phyloP scores from a whole-genome alignment of 257 asterid species.

The Solanum clarkiae region DNA sequence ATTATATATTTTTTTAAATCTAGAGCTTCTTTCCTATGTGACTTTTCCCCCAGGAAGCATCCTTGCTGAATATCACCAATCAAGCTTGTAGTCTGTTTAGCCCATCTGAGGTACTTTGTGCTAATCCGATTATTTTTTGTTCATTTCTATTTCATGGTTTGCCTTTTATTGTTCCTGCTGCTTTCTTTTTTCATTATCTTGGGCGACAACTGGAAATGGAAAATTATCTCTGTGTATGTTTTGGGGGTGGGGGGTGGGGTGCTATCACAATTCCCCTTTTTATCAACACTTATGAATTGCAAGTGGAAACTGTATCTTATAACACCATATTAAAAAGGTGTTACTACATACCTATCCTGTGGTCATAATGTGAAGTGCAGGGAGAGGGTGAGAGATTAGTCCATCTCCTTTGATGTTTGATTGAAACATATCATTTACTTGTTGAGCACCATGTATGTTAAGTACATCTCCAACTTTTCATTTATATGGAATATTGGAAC shows the following conservation, averaged over 20 bases:
- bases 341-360: not conserved
- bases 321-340: not conserved
- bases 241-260: not conserved
- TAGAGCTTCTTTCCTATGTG: not conserved
- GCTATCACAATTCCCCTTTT: not conserved
- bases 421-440: not conserved
- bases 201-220: not conserved
- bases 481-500: not conserved
- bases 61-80: conserved; percentile 59
- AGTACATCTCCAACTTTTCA: not conserved
- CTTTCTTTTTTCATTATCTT: not conserved
- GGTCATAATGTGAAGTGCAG: not conserved
- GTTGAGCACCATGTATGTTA: not conserved
- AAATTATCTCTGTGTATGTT: not conserved
- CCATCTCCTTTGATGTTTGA: not conserved
- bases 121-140: conserved; percentile 1
- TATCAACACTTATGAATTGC: not conserved
- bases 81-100: conserved; percentile 86
- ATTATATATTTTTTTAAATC: not conserved
- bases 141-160: not conserved
- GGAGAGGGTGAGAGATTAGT: not conserved
- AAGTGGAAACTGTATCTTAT: not conserved
- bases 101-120: conserved; percentile 57
- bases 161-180: not conserved
- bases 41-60: conserved; percentile 70